These are phyloP conservation scores for Decorospora gaudefroyi DNA, from an alignment of 2,329 filamentous ascomycete species.

Conservation along the genomic window DNA sequence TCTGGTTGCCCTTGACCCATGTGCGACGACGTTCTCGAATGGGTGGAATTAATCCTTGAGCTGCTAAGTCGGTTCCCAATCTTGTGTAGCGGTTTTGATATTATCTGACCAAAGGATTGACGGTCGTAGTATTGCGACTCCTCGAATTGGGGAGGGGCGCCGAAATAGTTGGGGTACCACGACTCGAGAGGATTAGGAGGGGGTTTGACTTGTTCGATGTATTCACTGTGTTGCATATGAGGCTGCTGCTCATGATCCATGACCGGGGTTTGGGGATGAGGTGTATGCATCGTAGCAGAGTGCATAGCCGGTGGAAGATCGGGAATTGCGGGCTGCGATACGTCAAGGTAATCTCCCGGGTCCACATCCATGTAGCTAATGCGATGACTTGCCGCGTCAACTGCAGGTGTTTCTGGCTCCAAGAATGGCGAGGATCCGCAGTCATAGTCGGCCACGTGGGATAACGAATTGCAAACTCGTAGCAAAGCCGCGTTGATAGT, in stretches of 20 bases:
- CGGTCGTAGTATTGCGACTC: conserved; percentile 46
- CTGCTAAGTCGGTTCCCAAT: conserved; percentile 36
- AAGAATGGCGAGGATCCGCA: conserved; percentile 34
- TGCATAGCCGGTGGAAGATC: conserved; percentile 30
- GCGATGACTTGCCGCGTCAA: conserved; percentile 34
- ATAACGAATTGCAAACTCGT: conserved; percentile 24
- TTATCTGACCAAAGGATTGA: conserved; percentile 42
- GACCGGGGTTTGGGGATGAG: conserved; percentile 25
- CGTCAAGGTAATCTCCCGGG: conserved; percentile 35
- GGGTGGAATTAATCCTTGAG: conserved; percentile 32
- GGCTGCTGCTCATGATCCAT: conserved; percentile 28
- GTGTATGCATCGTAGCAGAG: conserved; percentile 22
- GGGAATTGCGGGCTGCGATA: conserved; percentile 38
- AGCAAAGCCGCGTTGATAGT: conserved; percentile 42
- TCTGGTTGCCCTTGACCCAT: conserved; percentile 27
- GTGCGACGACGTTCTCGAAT: conserved; percentile 31
- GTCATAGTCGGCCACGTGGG: conserved; percentile 28
- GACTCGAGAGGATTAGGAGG: conserved; percentile 38
- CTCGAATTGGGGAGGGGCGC: conserved; percentile 41
- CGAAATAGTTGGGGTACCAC: conserved; percentile 46
- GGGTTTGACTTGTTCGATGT: conserved; percentile 37
- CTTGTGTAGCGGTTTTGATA: conserved; percentile 42
- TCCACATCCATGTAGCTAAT: conserved; percentile 49
- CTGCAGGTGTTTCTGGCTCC: conserved; percentile 30
- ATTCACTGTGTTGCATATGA: conserved; percentile 28